Base-by-base conservation (phyloP, 345 rosid genomes). In the Theobroma cacao region DNA sequence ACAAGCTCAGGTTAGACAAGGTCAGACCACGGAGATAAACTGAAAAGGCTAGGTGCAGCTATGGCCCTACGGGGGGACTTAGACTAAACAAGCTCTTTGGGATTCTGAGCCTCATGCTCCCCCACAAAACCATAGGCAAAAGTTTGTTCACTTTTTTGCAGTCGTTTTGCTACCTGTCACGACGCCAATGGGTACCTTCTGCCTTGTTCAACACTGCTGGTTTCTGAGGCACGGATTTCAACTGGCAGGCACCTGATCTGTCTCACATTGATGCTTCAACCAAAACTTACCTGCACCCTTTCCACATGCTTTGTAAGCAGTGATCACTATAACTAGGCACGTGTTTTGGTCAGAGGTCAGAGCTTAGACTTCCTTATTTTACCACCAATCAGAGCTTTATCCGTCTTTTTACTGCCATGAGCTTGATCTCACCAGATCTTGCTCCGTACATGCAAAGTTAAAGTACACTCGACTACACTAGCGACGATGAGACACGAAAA, bases 71-170 rank as follows among this genome's bases (percentile, higher is more conserved):
- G n/a, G n/a, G 15, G 15, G 28, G 3, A 0, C 28, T 10, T 24
- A 9, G 30, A 9, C 30, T 56, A 59, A 59, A 36, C 30, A 66
- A 66, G 28, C 14, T 52, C 53, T 34, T 76, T 67, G 77, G 82
- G 75, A 72, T 76, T 66, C 79, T 6, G 64, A 52, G 82, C 74
- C 84, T 68, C 48, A 75, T 62, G 80, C 30, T 60, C 60, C 65
- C 73, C 52, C 30, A 62, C 55, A 34, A 5, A 65, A 34, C 2
- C 20, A 26, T 2, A 28, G 3, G 8, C 3, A 28, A 34, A 26
- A 59, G 0, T 59, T 59, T 24, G 24, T 28, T 60, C 36, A 60
- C 64, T 60, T 28, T n/a, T 59, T 26, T 11, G 33, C 17, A 7
- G 63, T 59, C 34, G n/a, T 30, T 30, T 60, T 59, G 64, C 17